These are phyloP conservation scores for Oryza brachyantha DNA, from an alignment of 176 grass and related monocot genomes.

Conservation along the genomic window DNA sequence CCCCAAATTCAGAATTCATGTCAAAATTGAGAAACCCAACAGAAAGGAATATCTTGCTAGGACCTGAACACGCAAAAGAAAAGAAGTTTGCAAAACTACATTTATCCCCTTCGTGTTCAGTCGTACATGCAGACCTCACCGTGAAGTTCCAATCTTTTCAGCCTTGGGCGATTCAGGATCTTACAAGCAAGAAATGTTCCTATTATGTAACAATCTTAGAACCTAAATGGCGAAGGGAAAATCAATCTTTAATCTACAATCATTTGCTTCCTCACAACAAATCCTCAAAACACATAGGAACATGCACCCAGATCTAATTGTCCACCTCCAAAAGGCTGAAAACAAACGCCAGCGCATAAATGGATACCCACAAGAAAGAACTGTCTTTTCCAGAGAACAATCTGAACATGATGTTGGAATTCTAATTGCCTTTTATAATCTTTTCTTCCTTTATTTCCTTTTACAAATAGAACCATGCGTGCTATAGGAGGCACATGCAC, in stretches of 20 bases:
- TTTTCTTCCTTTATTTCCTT: slow-evolving; percentile 10
- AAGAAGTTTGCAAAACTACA: not conserved
- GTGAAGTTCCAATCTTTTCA: not conserved
- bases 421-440: slow-evolving; percentile 18
- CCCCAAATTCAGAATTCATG: not conserved
- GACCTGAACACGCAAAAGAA: slow-evolving; percentile 18
- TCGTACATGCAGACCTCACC: slow-evolving; percentile 4
- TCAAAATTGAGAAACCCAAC: slow-evolving; percentile 14
- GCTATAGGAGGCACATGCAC: slow-evolving; percentile 31
- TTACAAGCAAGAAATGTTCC: not conserved
- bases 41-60: slow-evolving; percentile 18
- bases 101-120: slow-evolving; percentile 1
- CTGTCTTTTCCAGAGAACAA: too few relatives aligned
- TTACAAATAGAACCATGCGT: slow-evolving; percentile 19
- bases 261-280: slow-evolving; percentile 25
- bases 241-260: not conserved
- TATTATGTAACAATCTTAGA: slow-evolving; percentile 19
- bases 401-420: not conserved
- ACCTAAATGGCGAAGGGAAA: not conserved
- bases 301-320: not conserved
- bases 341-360: slow-evolving; percentile 16
- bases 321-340: slow-evolving; percentile 5
- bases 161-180: slow-evolving; percentile 27
- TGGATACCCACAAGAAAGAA: slow-evolving; percentile 16
- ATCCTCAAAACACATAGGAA: slow-evolving; percentile 1